Conservation (phyloP, 495 filamentous ascomycete species). For the Cladorrhinum samala region DNA sequence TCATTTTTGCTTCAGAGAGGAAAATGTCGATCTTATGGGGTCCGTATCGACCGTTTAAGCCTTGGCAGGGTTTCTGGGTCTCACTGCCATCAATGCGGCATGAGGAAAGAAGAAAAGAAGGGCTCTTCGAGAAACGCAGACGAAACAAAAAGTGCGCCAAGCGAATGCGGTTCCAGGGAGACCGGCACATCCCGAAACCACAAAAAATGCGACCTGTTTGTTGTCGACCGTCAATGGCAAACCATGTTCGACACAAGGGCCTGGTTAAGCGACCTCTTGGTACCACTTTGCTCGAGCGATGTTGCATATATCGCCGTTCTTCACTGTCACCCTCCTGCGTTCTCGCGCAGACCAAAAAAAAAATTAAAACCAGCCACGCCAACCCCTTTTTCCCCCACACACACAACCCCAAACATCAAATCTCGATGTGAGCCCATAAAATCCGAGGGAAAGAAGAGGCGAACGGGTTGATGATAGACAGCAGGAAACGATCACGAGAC, state of each 20-base stretch:
- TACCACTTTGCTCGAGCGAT: neutral
- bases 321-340: neutral
- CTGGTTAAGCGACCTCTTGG: neutral
- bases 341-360: too few relatives aligned
- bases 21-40: too few relatives aligned
- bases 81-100: neutral
- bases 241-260: neutral
- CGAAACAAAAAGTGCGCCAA: slow-evolving; percentile 10
- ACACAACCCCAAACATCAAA: too few relatives aligned
- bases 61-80: slow-evolving; percentile 4
- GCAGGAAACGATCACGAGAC: neutral
- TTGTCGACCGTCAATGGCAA: neutral
- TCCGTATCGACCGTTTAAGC: neutral
- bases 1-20: neutral
- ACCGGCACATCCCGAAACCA: slow-evolving; percentile 5
- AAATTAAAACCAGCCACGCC: too few relatives aligned
- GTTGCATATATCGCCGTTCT: neutral
- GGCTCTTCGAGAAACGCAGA: slow-evolving; percentile 8
- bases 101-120: slow-evolving; percentile 3
- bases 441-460: neutral
- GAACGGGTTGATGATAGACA: neutral
- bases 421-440: neutral
- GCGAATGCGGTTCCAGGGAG: slow-evolving; percentile 2
- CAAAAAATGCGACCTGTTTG: neutral
- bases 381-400: too few relatives aligned